Percentiles rank a stretch among this genome's conserved stretches.
These are phyloP conservation scores for Thermochaetoides thermophila DNA, from an alignment of 495 filamentous ascomycete species.

Conservation along the genomic window DNA sequence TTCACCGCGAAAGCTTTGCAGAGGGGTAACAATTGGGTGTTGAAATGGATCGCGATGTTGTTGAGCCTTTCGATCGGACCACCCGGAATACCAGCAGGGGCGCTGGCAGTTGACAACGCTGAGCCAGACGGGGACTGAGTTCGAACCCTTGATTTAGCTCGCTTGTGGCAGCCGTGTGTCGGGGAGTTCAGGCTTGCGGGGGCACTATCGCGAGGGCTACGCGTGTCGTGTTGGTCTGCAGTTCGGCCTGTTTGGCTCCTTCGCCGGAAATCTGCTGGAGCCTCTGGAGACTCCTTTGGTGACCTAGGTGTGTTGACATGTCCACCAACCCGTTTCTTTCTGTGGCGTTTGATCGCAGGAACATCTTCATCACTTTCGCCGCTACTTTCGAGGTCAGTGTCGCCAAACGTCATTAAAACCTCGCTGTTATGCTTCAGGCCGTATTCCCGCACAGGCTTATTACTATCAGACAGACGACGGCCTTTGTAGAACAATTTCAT, in stretches of 20 bases:
- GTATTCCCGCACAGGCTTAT: conserved; percentile 51
- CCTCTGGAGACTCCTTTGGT: too few species aligned
- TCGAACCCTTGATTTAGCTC: conserved; percentile 15
- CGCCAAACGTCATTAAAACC: conserved; percentile 40
- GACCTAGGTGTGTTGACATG: too few species aligned
- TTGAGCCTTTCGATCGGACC: conserved; percentile 57
- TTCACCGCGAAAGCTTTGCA: conserved; percentile 46
- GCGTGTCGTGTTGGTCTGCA: conserved; percentile 15
- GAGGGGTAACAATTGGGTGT: conserved; percentile 47
- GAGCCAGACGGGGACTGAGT: conserved; percentile 13
- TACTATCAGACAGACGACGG: conserved; percentile 52
- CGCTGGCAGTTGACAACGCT: conserved; percentile 11
- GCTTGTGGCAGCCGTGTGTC: conserved; percentile 7
- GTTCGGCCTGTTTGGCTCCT: too few species aligned
- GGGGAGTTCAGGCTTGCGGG: conserved; percentile 20
- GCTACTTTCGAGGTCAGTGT: conserved; percentile 31
- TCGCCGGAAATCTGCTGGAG: too few species aligned
- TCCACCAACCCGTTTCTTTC: conserved; percentile 11
- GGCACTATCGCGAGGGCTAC: conserved; percentile 24
- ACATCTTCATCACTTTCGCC: conserved; percentile 38
- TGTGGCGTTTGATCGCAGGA: conserved; percentile 14
- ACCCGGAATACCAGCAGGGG: conserved; percentile 19
- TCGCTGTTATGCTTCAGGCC: conserved; percentile 70
- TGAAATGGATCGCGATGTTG: conserved; percentile 50
- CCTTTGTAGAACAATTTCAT: conserved; percentile 77